Evolutionary conservation across 805 yeast genomes (phyloP).

Genomic region (Isabelozyma gotoi): DNA sequence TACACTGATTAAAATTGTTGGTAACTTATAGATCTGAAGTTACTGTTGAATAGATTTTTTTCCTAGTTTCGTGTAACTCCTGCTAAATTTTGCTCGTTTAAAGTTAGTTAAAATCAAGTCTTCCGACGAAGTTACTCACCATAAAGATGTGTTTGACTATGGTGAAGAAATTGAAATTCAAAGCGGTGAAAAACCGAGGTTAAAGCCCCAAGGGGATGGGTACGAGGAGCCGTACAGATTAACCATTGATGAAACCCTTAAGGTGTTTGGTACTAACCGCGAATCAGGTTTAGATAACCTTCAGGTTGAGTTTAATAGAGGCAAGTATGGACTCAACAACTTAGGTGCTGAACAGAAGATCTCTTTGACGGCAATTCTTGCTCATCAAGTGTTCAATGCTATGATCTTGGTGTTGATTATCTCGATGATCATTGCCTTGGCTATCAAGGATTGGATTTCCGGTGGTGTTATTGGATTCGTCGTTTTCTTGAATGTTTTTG

Average conservation of each 20-base stretch:
- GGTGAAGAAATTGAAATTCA: conserved; percentile 5
- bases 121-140: conserved; percentile 3
- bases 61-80: neutral
- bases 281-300: conserved; percentile 16
- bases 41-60: neutral
- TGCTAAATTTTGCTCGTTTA: neutral
- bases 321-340: conserved; percentile 55
- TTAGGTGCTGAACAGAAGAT: conserved; percentile 61
- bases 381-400: conserved; percentile 73
- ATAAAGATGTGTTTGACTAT: neutral
- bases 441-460: conserved; percentile 75
- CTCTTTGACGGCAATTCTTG: conserved; percentile 52
- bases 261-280: conserved; percentile 12
- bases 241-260: conserved; percentile 14
- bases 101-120: neutral
- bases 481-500: conserved; percentile 57
- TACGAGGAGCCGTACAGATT: conserved; percentile 14
- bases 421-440: conserved; percentile 69
- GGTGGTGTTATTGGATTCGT: conserved; percentile 80
- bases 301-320: conserved; percentile 13
- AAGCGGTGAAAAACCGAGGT: conserved; percentile 10
- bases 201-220: neutral
- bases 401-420: conserved; percentile 73
- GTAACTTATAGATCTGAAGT: no score
- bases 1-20: neutral